These are phyloP conservation scores for Trichoderma virens DNA, from an alignment of 495 filamentous ascomycete species.

Conservation along the genomic window DNA sequence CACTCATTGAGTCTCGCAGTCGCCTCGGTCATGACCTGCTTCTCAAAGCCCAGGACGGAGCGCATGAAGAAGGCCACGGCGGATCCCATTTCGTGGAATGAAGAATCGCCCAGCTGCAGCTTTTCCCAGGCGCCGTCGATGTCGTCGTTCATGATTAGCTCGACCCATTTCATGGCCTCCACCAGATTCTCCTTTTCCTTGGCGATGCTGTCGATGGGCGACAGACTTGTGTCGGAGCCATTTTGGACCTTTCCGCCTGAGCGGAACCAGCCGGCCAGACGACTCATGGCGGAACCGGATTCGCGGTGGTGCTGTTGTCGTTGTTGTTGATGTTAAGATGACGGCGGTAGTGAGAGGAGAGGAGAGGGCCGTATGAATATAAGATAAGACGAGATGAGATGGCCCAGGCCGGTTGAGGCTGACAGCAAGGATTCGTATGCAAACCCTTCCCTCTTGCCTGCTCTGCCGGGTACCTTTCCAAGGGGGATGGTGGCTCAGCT, in stretches of 20 bases:
- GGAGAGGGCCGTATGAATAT: not conserved
- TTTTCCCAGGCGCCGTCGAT: constrained; percentile 75
- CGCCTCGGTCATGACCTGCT: constrained; percentile 87
- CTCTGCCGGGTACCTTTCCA: not conserved
- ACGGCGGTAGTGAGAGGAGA: not conserved
- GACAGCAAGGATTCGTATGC: not conserved
- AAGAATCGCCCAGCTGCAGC: constrained; percentile 63
- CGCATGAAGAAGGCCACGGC: constrained; percentile 77
- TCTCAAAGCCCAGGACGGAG: constrained; percentile 86
- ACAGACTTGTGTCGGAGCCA: not conserved
- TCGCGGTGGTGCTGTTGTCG: not conserved
- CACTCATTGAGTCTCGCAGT: constrained; percentile 64
- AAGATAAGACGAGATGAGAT: not conserved
- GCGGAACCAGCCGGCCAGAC: not conserved
- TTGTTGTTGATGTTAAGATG: not conserved
- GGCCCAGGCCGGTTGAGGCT: not conserved
- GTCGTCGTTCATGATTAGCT: constrained; percentile 86
- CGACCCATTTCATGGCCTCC: constrained; percentile 38
- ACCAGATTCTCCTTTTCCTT: constrained; percentile 33
- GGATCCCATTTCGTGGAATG: constrained; percentile 84
- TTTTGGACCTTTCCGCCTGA: not conserved
- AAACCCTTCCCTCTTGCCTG: not conserved
- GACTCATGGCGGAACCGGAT: not conserved
- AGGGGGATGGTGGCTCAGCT: not conserved
- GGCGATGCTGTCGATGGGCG: not conserved